Conservation (phyloP, 164 flowering plant species). For the Santalum album region DNA sequence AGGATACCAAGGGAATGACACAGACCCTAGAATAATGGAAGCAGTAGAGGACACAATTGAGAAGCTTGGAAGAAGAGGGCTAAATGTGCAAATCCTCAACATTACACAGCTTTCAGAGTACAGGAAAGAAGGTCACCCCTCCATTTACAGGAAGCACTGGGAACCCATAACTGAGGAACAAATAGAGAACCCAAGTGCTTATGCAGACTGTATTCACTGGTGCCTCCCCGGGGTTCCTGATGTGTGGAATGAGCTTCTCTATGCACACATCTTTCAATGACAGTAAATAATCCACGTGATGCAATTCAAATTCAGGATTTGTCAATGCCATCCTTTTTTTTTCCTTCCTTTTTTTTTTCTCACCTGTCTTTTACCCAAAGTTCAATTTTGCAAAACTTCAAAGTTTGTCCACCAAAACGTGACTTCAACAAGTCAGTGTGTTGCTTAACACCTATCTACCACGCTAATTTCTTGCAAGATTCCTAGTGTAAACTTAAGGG, state of each 20-base stretch:
- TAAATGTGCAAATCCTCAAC: constrained; percentile 50
- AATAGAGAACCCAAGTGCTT: constrained; percentile 54
- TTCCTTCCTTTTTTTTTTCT: no score
- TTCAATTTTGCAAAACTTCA: no score
- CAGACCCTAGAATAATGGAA: constrained; percentile 71
- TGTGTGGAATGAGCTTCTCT: constrained; percentile 86
- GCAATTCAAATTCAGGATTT: no score
- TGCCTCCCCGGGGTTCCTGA: constrained; percentile 96
- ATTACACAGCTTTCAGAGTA: constrained; percentile 95
- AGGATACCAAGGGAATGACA: constrained; percentile 83
- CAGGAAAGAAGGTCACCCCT: constrained; percentile 91
- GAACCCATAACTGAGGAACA: constrained; percentile 61
- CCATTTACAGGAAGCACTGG: constrained; percentile 88
- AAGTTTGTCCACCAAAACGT: no score
- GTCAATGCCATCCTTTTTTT: no score
- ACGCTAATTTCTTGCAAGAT: no score
- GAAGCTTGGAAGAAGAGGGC: constrained; percentile 34
- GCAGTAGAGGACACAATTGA: constrained; percentile 53
- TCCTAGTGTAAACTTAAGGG: no score
- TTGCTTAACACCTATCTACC: no score
- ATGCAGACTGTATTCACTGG: constrained; percentile 98
- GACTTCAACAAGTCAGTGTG: no score
- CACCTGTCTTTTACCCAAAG: no score
- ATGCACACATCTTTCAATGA: no score
- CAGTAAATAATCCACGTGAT: no score